These are phyloP conservation scores for Beauveria scarabaeidicola DNA, from an alignment of 2,329 filamentous ascomycete species.

Conservation along the genomic window DNA sequence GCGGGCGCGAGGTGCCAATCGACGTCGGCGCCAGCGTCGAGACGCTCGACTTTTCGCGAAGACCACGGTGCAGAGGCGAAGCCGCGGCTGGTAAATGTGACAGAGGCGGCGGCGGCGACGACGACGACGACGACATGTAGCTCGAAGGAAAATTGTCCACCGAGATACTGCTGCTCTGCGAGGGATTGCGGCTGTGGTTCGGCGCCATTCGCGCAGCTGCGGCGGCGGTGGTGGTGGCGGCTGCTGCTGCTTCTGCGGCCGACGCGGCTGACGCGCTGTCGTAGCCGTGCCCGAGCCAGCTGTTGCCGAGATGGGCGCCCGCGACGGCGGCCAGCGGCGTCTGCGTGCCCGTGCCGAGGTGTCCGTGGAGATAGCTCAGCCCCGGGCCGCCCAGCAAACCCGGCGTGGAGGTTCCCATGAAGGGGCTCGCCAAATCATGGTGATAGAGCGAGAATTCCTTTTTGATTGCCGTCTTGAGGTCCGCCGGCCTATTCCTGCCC, in stretches of 20 bases:
- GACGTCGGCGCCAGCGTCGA: constrained; percentile 52
- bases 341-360: constrained; percentile 66
- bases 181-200: constrained; percentile 35
- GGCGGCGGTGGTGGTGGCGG: background rate
- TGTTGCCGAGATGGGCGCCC: constrained; percentile 44
- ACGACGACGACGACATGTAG: constrained; percentile 31
- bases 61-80: constrained; percentile 31
- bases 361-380: constrained; percentile 74
- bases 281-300: constrained; percentile 24
- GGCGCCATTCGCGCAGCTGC: constrained; percentile 16
- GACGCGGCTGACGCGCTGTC: background rate
- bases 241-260: background rate
- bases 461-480: constrained; percentile 25
- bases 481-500: constrained; percentile 16
- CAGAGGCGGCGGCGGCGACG: background rate
- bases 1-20: constrained; percentile 44
- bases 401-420: constrained; percentile 51
- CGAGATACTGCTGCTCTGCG: constrained; percentile 39
- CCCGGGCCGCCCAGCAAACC: constrained; percentile 66
- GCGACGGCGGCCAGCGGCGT: constrained; percentile 74
- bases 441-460: constrained; percentile 22
- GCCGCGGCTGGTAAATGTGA: background rate
- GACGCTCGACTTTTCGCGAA: constrained; percentile 54
- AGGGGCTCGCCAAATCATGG: constrained; percentile 44
- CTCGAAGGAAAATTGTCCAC: constrained; percentile 30